Evolutionary conservation across 164 flowering plant species (phyloP).

Genomic region (Euptelea pleiosperma): DNA sequence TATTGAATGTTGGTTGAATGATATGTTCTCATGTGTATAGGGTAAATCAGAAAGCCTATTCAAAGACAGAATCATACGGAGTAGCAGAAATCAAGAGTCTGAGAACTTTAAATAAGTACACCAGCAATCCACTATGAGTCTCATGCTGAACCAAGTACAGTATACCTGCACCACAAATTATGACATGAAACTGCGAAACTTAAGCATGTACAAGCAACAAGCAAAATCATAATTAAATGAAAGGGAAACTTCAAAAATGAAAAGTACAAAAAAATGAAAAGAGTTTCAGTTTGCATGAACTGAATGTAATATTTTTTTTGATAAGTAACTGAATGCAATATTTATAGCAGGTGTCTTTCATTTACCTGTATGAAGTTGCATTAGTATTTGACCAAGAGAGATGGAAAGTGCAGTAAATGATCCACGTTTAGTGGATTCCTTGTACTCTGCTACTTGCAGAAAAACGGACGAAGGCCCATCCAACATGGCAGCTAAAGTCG

Average conservation of each 20-base stretch:
- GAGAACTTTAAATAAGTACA: constrained; percentile 71
- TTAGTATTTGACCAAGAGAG: constrained; percentile 80
- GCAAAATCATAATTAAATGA: not conserved
- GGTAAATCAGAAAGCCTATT: constrained; percentile 5
- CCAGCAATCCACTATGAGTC: constrained; percentile 64
- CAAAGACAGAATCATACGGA: constrained; percentile 59
- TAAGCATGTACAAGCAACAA: not conserved
- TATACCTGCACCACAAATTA: constrained; percentile 49
- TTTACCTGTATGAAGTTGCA: constrained; percentile 89
- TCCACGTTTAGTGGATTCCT: constrained; percentile 61
- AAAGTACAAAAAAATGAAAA: not conserved
- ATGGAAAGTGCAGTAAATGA: constrained; percentile 81
- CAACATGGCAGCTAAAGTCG: constrained; percentile 68
- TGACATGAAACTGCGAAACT: not conserved
- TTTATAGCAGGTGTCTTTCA: constrained; percentile 1
- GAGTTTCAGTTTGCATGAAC: constrained; percentile 2
- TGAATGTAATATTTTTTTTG: not conserved
- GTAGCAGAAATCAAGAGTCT: constrained; percentile 76
- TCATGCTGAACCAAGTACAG: constrained; percentile 64
- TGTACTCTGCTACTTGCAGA: constrained; percentile 88
- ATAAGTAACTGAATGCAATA: constrained; percentile 2
- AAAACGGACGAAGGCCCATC: constrained; percentile 74
- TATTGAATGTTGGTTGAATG: not conserved
- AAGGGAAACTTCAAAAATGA: not conserved
- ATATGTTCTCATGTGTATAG: not conserved